Percentiles rank a stretch among this genome's conserved stretches.
Evolutionary conservation across 2,329 filamentous ascomycete genomes (phyloP).

Genomic region (Penicillium sumatraense): DNA sequence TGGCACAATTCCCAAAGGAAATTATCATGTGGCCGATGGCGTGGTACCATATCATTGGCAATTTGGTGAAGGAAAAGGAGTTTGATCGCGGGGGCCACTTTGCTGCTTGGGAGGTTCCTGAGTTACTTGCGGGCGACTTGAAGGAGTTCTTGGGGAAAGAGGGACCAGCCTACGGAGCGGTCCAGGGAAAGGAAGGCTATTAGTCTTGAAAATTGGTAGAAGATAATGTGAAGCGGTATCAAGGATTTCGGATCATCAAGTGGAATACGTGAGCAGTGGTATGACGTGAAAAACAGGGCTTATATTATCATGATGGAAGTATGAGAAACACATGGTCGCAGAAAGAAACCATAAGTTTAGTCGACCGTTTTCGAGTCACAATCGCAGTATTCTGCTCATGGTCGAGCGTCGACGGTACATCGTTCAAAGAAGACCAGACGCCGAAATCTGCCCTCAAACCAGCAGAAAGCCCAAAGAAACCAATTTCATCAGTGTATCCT

Average conservation of each 20-base stretch:
- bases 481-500: slow-evolving; percentile 17
- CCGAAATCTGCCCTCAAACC: slow-evolving; percentile 29
- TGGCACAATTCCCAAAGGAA: slow-evolving; percentile 58
- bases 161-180: slow-evolving; percentile 40
- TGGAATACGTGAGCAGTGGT: neutral
- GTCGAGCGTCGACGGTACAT: slow-evolving; percentile 24
- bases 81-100: slow-evolving; percentile 58
- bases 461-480: slow-evolving; percentile 32
- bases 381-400: slow-evolving; percentile 19
- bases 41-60: slow-evolving; percentile 57
- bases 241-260: slow-evolving; percentile 1
- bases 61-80: slow-evolving; percentile 54
- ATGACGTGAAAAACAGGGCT: slow-evolving; percentile 27
- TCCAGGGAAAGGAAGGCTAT: slow-evolving; percentile 43
- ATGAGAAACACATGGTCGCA: slow-evolving; percentile 25
- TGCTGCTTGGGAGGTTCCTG: slow-evolving; percentile 57
- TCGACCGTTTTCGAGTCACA: slow-evolving; percentile 20
- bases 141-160: slow-evolving; percentile 53
- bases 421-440: slow-evolving; percentile 34
- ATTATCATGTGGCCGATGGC: slow-evolving; percentile 53
- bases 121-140: slow-evolving; percentile 51
- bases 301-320: slow-evolving; percentile 33
- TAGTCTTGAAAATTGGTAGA: slow-evolving; percentile 2
- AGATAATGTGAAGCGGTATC: neutral
- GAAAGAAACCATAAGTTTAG: slow-evolving; percentile 12